Conservation (phyloP, 2,329 filamentous ascomycete species). For the Cordyceps militaris region DNA sequence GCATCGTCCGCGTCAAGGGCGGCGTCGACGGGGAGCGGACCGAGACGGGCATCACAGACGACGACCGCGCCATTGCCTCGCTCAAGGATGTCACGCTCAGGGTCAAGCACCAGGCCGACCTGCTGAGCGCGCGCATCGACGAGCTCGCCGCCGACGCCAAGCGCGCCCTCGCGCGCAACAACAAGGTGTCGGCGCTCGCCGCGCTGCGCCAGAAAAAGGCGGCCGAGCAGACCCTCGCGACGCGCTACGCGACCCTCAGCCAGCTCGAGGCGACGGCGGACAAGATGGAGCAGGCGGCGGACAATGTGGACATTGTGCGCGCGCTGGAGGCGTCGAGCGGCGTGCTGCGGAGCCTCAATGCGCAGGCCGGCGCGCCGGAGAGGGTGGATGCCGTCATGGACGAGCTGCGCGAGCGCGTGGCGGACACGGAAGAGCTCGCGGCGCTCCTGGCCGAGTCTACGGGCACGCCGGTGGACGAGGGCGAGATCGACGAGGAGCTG, state of each 20-base stretch:
- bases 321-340: slow-evolving; percentile 73
- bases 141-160: slow-evolving; percentile 59
- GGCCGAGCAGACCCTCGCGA: slow-evolving; percentile 64
- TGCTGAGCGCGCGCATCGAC: slow-evolving; percentile 60
- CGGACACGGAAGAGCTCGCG: slow-evolving; percentile 73
- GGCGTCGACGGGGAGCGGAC: slow-evolving; percentile 40
- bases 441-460: slow-evolving; percentile 63
- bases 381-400: slow-evolving; percentile 71
- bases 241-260: slow-evolving; percentile 63
- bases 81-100: slow-evolving; percentile 72
- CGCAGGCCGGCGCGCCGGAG: slow-evolving; percentile 68
- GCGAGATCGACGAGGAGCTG: slow-evolving; percentile 81
- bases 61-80: slow-evolving; percentile 76
- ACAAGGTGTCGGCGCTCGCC: slow-evolving; percentile 65
- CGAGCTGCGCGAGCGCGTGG: slow-evolving; percentile 71
- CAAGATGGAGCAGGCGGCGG: slow-evolving; percentile 79
- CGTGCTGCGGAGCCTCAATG: slow-evolving; percentile 67
- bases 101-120: slow-evolving; percentile 63
- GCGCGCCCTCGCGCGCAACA: slow-evolving; percentile 63
- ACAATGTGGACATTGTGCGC: slow-evolving; percentile 75
- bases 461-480: slow-evolving; percentile 59
- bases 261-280: slow-evolving; percentile 78
- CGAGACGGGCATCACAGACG: slow-evolving; percentile 53
- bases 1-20: slow-evolving; percentile 67
- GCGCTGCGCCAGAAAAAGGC: slow-evolving; percentile 78